Evolutionary conservation across 2,329 filamentous ascomycete genomes (phyloP), one percentile per base, ranked within the genome.

Genomic region (Sodiomyces alkalinus): DNA sequence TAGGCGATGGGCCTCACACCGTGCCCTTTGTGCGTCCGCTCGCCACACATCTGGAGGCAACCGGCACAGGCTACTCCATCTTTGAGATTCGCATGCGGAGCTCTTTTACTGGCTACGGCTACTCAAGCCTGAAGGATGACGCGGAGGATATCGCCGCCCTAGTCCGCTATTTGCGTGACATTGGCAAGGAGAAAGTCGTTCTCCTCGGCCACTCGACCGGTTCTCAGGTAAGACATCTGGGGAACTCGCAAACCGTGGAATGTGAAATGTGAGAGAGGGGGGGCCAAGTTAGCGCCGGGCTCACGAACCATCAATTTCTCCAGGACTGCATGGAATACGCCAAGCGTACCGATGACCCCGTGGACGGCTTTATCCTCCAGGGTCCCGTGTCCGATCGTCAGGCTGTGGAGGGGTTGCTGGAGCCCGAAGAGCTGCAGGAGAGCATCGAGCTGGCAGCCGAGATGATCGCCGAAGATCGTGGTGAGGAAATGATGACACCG

Each of bases 311-410:
- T n/a, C n/a, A n/a, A n/a, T n/a, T n/a, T n/a, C n/a, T n/a, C n/a
- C 22, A 72, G 64, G 68, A 72, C 40, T 68, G 61, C 35, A 62
- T 71, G 48, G 62, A 64, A 37, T 73, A 72, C 31, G 54, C 54
- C 13, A 48, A 58, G 29, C 45, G 46, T 27, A 56, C 56, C 36
- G 41, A 58, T 19, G 42, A 43, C 5, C 65, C 69, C 0, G 55
- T 92, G 2, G 71, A 90, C 34, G 85, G 78, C 19, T 74, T 74
- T 27, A 77, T 93, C 24, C 55, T 93, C 30, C 85, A 92, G 48
- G 82, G 77, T 0, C 74, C 80, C 0, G 74, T 86, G 4, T 81
- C 73, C 2, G 83, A 93, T 48, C 64, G 82, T 17, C 77, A 92
- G 46, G 68, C 64, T 0, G 43, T 79, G 8, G 51, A 51, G 3